phyloP scores from a whole-genome alignment of 2,329 filamentous ascomycete species.

The Trichoderma oligosporum region DNA sequence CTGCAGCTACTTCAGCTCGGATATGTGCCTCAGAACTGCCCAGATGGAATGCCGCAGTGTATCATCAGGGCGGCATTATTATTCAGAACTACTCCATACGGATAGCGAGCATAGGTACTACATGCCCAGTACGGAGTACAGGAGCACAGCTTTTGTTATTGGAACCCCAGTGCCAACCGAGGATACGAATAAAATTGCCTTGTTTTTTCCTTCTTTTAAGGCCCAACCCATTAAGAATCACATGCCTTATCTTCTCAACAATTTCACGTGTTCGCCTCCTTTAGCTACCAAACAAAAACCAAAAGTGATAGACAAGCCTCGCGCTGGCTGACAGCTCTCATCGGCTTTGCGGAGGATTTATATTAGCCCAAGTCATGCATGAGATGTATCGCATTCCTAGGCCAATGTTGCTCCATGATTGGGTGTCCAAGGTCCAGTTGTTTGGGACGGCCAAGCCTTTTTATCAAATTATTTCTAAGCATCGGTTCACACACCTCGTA shows the following conservation, averaged over 20 bases:
- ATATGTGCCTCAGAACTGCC: background rate
- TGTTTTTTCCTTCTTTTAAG: too few relatives aligned
- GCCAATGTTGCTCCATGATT: background rate
- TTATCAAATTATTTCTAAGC: too few relatives aligned
- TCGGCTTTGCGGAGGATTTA: background rate
- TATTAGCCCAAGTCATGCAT: background rate
- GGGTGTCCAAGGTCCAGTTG: background rate
- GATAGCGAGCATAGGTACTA: background rate
- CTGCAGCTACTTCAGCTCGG: constrained; percentile 1
- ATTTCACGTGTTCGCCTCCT: too few relatives aligned
- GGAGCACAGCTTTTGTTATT: too few relatives aligned
- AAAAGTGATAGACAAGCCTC: background rate
- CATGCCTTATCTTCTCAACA: too few relatives aligned
- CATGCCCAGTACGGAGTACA: too few relatives aligned
- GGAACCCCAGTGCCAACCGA: too few relatives aligned
- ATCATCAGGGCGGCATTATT: background rate
- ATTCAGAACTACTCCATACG: background rate
- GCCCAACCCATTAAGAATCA: too few relatives aligned
- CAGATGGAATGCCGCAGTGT: constrained; percentile 9
- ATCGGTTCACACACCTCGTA: background rate
- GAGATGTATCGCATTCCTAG: constrained; percentile 10
- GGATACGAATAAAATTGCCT: too few relatives aligned
- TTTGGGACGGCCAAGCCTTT: background rate
- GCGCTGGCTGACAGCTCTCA: background rate
- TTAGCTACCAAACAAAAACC: too few relatives aligned